Base-by-base conservation (phyloP, 495 filamentous ascomycete species). In the Talaromyces proteolyticus region DNA sequence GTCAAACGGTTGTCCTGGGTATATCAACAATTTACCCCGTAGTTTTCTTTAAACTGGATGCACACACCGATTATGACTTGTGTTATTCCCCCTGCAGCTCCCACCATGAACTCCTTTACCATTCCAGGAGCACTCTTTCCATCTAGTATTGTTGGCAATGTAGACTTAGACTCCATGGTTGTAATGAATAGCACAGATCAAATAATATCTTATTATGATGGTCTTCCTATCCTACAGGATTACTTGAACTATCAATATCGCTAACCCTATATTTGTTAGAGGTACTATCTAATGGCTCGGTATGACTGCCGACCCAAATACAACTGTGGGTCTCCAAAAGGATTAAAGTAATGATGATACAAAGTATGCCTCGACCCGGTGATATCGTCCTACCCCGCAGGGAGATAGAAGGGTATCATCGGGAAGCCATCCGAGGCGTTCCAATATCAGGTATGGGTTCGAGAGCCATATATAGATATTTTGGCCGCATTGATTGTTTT, bases 41-140 rank as follows among this genome's bases (percentile, higher is more conserved):
- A n/a, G n/a, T n/a, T n/a, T n/a, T n/a, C n/a, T n/a, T n/a, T n/a
- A n/a, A n/a, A n/a, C n/a, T n/a, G n/a, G n/a, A n/a, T n/a, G n/a
- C n/a, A n/a, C n/a, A n/a, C n/a, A n/a, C 89, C 89, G 53, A 92
- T 75, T 38, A 95, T 63, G 12, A 94, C 89, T 63, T 94, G 89
- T 12, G 89, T 88, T 53, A 91, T 69, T 44, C 89, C 89, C 39
- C 89, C 89, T 2, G 77, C 82, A 42, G 89, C 89, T 41, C 89
- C 89, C 16, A 87, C 80, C 57, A 89, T 83, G 17, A 94, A 68
- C 62, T 93, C 88, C 68, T 94, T 94, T 25, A 10, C n/a, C n/a
- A 16, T 44, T 43, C 49, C 52, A 49, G 14, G n/a, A n/a, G 52
- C 41, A 43, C 1, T 50, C 39, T 4, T 41, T 50, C 40, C 46